Conservation (phyloP, 2,329 filamentous ascomycete genomes). For the Penicillium expansum region DNA sequence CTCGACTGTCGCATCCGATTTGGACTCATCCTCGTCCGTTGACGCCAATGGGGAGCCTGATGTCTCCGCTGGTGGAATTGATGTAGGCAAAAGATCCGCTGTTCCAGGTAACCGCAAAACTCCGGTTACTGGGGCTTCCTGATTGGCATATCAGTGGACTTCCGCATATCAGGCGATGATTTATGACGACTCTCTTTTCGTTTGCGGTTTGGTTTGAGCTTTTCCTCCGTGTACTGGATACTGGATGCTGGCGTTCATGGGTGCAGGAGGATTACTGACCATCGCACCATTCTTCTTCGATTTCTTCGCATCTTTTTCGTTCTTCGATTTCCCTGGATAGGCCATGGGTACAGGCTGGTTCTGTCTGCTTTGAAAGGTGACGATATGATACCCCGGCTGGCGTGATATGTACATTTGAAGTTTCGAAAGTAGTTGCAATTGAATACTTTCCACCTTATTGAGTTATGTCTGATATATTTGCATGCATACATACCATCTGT, state of each 20-base stretch:
- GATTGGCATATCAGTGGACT: neutral
- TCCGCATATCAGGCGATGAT: constrained; percentile 12
- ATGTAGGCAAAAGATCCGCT: constrained; percentile 25
- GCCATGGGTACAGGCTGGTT: constrained; percentile 18
- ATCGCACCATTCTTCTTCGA: neutral
- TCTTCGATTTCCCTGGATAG: constrained; percentile 5
- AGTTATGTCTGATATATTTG: neutral
- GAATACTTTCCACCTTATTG: constrained; percentile 3
- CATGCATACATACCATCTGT: neutral
- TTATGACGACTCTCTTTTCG: constrained; percentile 22
- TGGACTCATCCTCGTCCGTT: constrained; percentile 22
- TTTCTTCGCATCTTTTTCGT: constrained; percentile 6
- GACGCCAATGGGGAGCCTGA: constrained; percentile 24
- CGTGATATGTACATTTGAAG: constrained; percentile 13
- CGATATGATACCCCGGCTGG: constrained; percentile 33
- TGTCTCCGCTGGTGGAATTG: constrained; percentile 12
- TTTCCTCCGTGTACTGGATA: neutral
- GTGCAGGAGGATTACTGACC: neutral
- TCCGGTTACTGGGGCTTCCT: constrained; percentile 12
- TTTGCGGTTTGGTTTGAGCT: constrained; percentile 4
- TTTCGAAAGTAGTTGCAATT: constrained; percentile 13
- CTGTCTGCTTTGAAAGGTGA: constrained; percentile 23
- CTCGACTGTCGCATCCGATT: constrained; percentile 28
- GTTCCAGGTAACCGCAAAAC: constrained; percentile 19
- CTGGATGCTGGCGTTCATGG: constrained; percentile 19